phyloP scores from a whole-genome alignment of 2,329 filamentous ascomycete species.

The Drechslerella dactyloides region DNA sequence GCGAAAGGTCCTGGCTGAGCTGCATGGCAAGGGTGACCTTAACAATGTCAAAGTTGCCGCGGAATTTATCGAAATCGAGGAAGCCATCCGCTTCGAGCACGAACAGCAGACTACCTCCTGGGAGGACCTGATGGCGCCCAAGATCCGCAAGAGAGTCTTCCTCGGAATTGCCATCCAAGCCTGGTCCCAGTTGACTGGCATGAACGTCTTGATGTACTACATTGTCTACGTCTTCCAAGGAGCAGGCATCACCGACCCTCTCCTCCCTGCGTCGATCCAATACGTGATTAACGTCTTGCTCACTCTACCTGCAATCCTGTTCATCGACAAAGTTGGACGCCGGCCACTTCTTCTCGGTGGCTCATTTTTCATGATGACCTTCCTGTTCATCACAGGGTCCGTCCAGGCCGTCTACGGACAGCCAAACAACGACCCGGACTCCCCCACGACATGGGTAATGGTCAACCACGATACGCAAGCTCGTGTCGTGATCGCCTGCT shows the following conservation, averaged over 20 bases:
- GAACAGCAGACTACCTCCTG: conserved; percentile 64
- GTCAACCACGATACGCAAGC: conserved; percentile 64
- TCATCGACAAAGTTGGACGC: conserved; percentile 67
- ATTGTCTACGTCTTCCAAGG: conserved; percentile 69
- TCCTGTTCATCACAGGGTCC: conserved; percentile 68
- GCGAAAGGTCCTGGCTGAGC: conserved; percentile 64
- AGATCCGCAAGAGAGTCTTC: conserved; percentile 65
- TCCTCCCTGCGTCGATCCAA: conserved; percentile 68
- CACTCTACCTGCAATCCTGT: conserved; percentile 68
- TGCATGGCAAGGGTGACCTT: conserved; percentile 67
- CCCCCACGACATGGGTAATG: conserved; percentile 67
- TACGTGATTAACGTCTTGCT: conserved; percentile 70
- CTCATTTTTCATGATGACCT: conserved; percentile 67
- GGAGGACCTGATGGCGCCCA: conserved; percentile 61
- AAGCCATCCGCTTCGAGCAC: conserved; percentile 64
- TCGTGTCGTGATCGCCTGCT: conserved; percentile 71
- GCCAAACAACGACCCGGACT: conserved; percentile 60
- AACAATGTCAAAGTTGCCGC: conserved; percentile 68
- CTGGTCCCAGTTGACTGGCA: conserved; percentile 68
- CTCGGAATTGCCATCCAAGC: conserved; percentile 67
- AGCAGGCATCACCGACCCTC: conserved; percentile 65
- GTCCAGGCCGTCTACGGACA: conserved; percentile 68
- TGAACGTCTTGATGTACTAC: conserved; percentile 67
- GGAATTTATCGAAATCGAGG: conserved; percentile 68
- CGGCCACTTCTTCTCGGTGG: conserved; percentile 66